Evolutionary conservation across 2,329 filamentous ascomycete genomes (phyloP), one percentile per base, ranked within the genome.

Genomic region (Calycina herbarum): DNA sequence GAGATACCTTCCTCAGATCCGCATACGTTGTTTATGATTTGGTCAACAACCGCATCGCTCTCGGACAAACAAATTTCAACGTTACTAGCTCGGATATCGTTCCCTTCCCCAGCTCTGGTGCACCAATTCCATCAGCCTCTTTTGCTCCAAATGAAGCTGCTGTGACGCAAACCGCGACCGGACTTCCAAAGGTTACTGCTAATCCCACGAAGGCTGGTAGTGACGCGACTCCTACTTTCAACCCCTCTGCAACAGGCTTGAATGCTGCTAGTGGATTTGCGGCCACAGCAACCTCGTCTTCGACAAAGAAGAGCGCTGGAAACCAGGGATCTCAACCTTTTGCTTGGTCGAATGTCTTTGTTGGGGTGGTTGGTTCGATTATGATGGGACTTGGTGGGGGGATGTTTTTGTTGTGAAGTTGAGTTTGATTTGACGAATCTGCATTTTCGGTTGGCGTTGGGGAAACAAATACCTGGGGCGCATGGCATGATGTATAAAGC

Each of bases 21-120:
- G 83, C 83, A 0, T 86, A 86, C 66, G 81, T 83, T 2, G 83
- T 86, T 15, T 85, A 84, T 67, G 83, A 85, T 69, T 76, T 85
- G 15, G 79, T 77, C 13, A 84, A 84, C 71, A 79, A 83, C 68
- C 76, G 81, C 67, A 79, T 85, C 59, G 82, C 77, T 15, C 75
- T 86, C 15, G 83, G 82, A 0, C 78, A 83, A 65, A 81, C 82
- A n/a, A 78, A 81, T 35, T 81, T 79, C 69, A 78, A 82, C 69
- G 73, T 77, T 5, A 76, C 76, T 2, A 67, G 70, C 6, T 71
- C 70, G n/a, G 75, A 75, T 29, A 63, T 77, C 40, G 70, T 77
- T 11, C 5, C 71, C 15, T 76, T 77, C 45, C 64, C 69, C 13
- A 73, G 69, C 38, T 57, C 57, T 11, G 74, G 72, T 20, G 74